A percentile compares a stretch with the other conserved stretches of the same genome.
Evolutionary conservation across 108 stramenopile species (phyloP).

Genomic region (Cylindrotheca fusiformis): DNA sequence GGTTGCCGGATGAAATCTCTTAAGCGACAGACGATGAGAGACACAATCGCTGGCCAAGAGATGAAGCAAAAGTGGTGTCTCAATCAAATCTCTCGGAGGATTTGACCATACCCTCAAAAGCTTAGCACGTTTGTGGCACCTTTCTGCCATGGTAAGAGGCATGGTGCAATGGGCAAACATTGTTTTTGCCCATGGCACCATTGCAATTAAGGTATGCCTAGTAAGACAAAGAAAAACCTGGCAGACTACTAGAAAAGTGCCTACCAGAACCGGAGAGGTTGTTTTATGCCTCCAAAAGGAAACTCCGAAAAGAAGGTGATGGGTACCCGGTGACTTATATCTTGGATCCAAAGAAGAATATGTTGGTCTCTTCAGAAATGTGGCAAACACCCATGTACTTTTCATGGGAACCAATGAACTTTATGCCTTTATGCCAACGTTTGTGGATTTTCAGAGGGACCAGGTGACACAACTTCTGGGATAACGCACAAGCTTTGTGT

Average conservation of each 20-base stretch:
- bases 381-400: conserved; percentile 48
- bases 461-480: conserved; percentile 16
- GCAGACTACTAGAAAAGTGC: conserved; percentile 12
- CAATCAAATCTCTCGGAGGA: conserved; percentile 2
- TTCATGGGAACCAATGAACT: conserved; percentile 16
- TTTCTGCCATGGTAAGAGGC: conserved; percentile 2
- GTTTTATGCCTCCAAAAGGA: conserved; percentile 26
- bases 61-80: conserved; percentile 4
- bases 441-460: conserved; percentile 4
- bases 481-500: conserved; percentile 7
- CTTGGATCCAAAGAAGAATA: conserved; percentile 23
- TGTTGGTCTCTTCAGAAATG: no score
- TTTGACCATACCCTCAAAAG: conserved; percentile 7
- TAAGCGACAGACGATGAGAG: no score
- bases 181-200: no score
- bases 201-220: conserved; percentile 23
- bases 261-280: conserved; percentile 4
- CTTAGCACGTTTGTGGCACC: conserved; percentile 5
- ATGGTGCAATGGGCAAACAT: no score
- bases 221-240: conserved; percentile 16
- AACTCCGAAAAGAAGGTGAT: conserved; percentile 35
- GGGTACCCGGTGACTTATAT: conserved; percentile 37
- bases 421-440: conserved; percentile 51
- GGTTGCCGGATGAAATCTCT: no score
- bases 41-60: no score